Evolutionary conservation across 805 yeast genomes (phyloP).

Genomic region (Teunomyces kruisii): DNA sequence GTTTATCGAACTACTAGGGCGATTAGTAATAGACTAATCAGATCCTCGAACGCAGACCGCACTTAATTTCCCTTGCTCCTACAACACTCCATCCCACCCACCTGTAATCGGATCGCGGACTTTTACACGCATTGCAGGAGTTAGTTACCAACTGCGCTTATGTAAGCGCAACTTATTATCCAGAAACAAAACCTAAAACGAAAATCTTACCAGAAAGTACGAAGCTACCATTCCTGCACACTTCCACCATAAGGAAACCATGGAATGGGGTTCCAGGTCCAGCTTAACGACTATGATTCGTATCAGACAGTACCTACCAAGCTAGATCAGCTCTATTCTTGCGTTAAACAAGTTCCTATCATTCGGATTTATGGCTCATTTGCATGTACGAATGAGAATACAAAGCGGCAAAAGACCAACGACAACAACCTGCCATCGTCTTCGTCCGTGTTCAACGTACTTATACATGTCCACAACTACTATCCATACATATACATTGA

Average conservation of each 20-base stretch:
- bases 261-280: constrained; percentile 31
- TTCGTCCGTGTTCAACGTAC: constrained; percentile 22
- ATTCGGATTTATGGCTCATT: constrained; percentile 75
- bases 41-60: too few relatives aligned
- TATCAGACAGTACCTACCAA: constrained; percentile 57
- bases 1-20: too few relatives aligned
- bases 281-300: constrained; percentile 64
- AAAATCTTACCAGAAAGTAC: too few relatives aligned
- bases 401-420: not conserved
- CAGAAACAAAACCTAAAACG: too few relatives aligned
- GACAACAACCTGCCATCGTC: not conserved
- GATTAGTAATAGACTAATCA: too few relatives aligned
- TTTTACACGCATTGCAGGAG: too few relatives aligned
- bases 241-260: not conserved
- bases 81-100: too few relatives aligned
- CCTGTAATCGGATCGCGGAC: too few relatives aligned
- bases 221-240: not conserved
- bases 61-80: too few relatives aligned
- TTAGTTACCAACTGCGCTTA: too few relatives aligned
- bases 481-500: constrained; percentile 79
- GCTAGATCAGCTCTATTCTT: constrained; percentile 47
- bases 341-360: constrained; percentile 62
- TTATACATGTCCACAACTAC: constrained; percentile 78
- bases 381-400: constrained; percentile 41
- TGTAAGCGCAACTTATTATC: too few relatives aligned